Conservation (phyloP, 805 yeast genomes). For the Kodamaea jinghongensis region DNA sequence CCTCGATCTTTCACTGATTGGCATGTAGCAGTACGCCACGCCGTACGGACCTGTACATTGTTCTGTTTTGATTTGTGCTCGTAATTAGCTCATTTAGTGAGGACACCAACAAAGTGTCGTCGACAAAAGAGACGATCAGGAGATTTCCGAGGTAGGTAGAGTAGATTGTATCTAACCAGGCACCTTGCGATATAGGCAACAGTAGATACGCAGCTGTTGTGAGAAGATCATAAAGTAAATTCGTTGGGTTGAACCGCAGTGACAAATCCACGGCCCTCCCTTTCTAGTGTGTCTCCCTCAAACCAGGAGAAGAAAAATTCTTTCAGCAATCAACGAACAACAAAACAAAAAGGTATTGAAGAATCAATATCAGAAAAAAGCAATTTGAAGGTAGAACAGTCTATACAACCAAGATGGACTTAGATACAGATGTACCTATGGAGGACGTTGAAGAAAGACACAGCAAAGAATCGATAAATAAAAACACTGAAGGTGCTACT, state of each 20-base stretch:
- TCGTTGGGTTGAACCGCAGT: too few species aligned
- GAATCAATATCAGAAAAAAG: neutral
- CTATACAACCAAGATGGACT: slow-evolving; percentile 50
- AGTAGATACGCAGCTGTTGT: too few species aligned
- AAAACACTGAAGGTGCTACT: slow-evolving; percentile 2
- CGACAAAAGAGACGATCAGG: neutral
- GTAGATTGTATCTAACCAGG: too few species aligned
- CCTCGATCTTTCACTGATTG: too few species aligned
- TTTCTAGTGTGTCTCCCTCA: neutral
- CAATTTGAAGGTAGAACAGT: neutral
- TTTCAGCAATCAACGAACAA: slow-evolving; percentile 12
- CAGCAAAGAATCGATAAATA: slow-evolving; percentile 28
- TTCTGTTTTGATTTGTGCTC: too few species aligned
- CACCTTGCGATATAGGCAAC: too few species aligned
- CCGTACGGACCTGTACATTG: too few species aligned
- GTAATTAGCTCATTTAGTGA: too few species aligned
- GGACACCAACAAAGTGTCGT: neutral
- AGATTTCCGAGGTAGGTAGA: neutral
- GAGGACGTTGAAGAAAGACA: slow-evolving; percentile 63
- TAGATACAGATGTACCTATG: slow-evolving; percentile 82
- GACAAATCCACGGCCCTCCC: slow-evolving; percentile 2
- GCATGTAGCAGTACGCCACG: too few species aligned
- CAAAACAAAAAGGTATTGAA: slow-evolving; percentile 8
- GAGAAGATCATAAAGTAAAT: too few species aligned
- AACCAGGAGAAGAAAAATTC: slow-evolving; percentile 8